A percentile compares a stretch with the other conserved stretches of the same genome.
Evolutionary conservation across 176 grass and related monocot genomes (phyloP).

Genomic region (Microstegium vimineum): DNA sequence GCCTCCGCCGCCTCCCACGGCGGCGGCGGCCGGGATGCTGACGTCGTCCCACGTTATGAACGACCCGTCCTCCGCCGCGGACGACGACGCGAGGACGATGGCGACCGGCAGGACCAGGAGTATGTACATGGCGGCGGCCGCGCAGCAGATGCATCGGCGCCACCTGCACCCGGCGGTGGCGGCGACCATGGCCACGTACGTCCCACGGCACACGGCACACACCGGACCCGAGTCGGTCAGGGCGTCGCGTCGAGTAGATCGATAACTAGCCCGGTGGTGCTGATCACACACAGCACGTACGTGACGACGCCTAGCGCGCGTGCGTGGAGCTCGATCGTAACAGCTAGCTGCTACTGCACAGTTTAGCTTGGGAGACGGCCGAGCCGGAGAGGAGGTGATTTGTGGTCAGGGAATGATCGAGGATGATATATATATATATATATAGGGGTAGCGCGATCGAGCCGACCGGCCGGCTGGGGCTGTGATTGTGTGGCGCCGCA

Average conservation of each 20-base stretch:
- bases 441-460: background rate
- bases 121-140: background rate
- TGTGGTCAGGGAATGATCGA: background rate
- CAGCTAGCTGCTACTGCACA: background rate
- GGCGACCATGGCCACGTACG: conserved; percentile 2
- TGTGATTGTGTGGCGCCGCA: background rate
- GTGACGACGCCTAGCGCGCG: background rate
- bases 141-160: background rate
- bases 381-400: background rate
- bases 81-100: background rate
- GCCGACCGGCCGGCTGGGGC: background rate
- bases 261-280: background rate
- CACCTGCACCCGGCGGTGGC: background rate
- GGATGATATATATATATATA: background rate
- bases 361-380: background rate
- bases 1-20: background rate
- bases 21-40: conserved; percentile 17
- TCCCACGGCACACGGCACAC: background rate
- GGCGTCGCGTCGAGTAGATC: background rate
- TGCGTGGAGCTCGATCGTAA: background rate
- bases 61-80: background rate
- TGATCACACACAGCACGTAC: background rate
- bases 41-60: conserved; percentile 89
- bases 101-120: background rate
- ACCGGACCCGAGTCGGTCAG: background rate